Evolutionary conservation across 345 rosid species (phyloP), one percentile per base, ranked within the genome.

Genomic region (Gossypium raimondii): DNA sequence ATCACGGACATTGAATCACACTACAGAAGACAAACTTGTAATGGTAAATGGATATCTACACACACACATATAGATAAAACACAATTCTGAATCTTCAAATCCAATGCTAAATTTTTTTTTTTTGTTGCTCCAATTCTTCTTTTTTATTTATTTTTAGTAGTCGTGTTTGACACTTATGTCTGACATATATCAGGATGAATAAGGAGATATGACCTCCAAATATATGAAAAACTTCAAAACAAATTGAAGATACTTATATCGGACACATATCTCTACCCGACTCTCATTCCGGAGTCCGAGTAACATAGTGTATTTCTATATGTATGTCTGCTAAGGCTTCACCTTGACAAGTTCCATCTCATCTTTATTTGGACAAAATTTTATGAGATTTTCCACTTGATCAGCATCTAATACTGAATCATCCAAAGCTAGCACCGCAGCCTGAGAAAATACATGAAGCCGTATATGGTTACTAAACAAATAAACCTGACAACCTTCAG

Each of bases 331-430:
- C 50, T 44, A 84, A 74, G 76, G 51, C 57, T 67, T 81, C 73
- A 95, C 99, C 99, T 95, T 95, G 53, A 95, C 90, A 80, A 82
- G 89, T 80, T 95, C 99, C 97, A 93, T 93, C 87, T 96, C 99
- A 82, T 96, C 99, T 81, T 96, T 96, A 10, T 97, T 93, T 38
- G 98, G 99, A 75, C 98, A 96, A 82, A 91, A 92, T 70, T 96
- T 96, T 78, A 93, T 91, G 78, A 96, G 98, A 85, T 96, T 96
- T 58, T 96, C 99, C 80, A 96, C 94, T 81, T 96, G 99, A 82
- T 96, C 99, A 82, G 83, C 91, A 84, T 96, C 97, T 86, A 96
- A 86, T 67, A 89, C 79, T 24, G 94, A 78, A 13, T 90, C 99
- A 85, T 96, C 98, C 99, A 96, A 86, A 59, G 98, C 97, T 70